Conservation (phyloP, 129 eudicot genomes). For the Escallonia rubra region DNA sequence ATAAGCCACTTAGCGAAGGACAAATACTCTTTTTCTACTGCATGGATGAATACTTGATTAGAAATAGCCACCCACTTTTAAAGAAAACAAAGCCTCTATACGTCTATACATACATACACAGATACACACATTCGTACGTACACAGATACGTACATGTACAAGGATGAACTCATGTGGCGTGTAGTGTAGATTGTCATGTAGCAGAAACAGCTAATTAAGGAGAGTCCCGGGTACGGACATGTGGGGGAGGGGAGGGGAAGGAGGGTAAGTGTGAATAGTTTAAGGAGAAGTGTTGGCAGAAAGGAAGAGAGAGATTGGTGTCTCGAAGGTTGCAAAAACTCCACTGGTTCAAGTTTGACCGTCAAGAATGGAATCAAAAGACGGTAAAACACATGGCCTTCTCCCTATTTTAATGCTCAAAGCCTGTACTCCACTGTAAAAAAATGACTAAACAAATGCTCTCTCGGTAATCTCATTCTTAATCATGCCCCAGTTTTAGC, state of each 20-base stretch:
- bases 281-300: conserved; percentile 8
- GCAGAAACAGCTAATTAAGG: neutral
- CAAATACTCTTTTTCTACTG: too few relatives aligned
- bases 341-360: conserved; percentile 26
- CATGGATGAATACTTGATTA: too few relatives aligned
- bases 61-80: too few relatives aligned
- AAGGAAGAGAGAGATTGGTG: conserved; percentile 3
- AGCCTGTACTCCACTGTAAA: conserved; percentile 19
- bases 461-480: too few relatives aligned
- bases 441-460: neutral
- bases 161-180: neutral
- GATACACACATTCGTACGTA: neutral
- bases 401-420: neutral
- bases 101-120: neutral
- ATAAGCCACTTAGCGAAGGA: too few relatives aligned
- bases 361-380: conserved; percentile 34
- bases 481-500: too few relatives aligned
- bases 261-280: conserved; percentile 6
- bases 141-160: neutral
- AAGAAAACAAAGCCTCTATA: too few relatives aligned
- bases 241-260: neutral
- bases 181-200: too few relatives aligned
- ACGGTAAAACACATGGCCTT: conserved; percentile 28
- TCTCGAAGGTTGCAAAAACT: conserved; percentile 27
- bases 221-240: neutral